A percentile compares a stretch with the other conserved stretches of the same genome.
phyloP scores from a whole-genome alignment of 805 yeast genomes.

The Isabelozyma rhagii region DNA sequence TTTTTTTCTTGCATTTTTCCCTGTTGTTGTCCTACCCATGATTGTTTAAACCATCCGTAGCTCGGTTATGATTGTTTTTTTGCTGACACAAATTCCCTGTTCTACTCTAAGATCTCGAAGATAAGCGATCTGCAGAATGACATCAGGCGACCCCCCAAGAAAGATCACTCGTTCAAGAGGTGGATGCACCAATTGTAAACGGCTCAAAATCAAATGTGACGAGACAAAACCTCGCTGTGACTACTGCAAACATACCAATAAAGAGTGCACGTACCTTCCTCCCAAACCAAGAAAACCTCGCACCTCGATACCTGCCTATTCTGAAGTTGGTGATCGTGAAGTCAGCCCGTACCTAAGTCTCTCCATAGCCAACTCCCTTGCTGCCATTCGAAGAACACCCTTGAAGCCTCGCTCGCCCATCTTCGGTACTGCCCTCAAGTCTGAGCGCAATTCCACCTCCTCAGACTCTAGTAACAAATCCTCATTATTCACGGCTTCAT shows the following conservation, averaged over 20 bases:
- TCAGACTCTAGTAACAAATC: background rate
- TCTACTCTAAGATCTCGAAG: background rate
- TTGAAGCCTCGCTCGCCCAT: background rate
- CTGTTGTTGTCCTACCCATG: background rate
- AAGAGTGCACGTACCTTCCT: slow-evolving; percentile 21
- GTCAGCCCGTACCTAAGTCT: background rate
- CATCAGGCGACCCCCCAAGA: background rate
- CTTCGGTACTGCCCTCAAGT: background rate
- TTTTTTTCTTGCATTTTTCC: background rate
- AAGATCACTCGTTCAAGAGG: slow-evolving; percentile 4
- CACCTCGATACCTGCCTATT: background rate
- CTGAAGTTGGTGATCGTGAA: no score
- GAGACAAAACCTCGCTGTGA: slow-evolving; percentile 31
- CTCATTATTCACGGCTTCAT: background rate
- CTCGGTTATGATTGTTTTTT: no score
- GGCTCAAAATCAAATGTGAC: slow-evolving; percentile 15
- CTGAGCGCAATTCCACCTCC: background rate
- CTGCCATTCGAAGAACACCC: background rate
- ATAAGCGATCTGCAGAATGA: background rate
- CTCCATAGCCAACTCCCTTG: background rate
- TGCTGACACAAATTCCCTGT: no score
- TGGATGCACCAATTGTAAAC: slow-evolving; percentile 7
- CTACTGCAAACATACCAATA: slow-evolving; percentile 25
- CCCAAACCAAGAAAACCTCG: slow-evolving; percentile 1
- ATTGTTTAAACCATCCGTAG: background rate